These are phyloP conservation scores for Bipolaris oryzae DNA, from an alignment of 2,329 filamentous ascomycete genomes.

Conservation along the genomic window DNA sequence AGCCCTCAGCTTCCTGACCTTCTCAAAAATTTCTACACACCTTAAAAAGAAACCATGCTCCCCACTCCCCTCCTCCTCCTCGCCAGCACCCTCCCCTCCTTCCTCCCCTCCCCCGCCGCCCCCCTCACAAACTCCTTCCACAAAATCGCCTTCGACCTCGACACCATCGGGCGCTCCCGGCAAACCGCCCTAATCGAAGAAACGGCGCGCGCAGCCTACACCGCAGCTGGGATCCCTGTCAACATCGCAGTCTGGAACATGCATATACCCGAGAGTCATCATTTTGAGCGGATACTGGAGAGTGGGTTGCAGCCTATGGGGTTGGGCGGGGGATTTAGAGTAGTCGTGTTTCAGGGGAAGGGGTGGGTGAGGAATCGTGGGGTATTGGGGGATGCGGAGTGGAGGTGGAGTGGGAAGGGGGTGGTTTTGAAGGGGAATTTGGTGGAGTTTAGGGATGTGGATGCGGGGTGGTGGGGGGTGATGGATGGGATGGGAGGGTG, in stretches of 20 bases:
- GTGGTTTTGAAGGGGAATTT: not conserved
- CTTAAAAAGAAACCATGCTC: not conserved
- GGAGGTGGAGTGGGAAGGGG: not conserved
- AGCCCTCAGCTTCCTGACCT: too few species aligned
- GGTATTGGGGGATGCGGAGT: not conserved
- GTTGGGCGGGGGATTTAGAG: constrained; percentile 2
- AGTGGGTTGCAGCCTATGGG: constrained; percentile 8
- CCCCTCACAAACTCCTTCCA: not conserved
- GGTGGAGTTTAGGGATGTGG: not conserved
- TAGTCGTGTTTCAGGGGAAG: constrained; percentile 6
- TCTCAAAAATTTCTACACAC: too few species aligned
- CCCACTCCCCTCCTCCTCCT: not conserved
- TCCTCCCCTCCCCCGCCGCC: not conserved
- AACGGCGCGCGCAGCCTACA: constrained; percentile 1
- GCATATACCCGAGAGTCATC: constrained; percentile 12
- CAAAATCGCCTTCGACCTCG: constrained; percentile 13
- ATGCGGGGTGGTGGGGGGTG: not conserved
- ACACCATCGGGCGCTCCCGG: constrained; percentile 8
- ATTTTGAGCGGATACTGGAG: constrained; percentile 12
- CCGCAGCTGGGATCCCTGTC: not conserved
- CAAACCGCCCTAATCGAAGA: constrained; percentile 6
- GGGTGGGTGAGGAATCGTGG: constrained; percentile 1
- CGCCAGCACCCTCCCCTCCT: not conserved
- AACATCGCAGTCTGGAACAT: constrained; percentile 17
- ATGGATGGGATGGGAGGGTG: not conserved